phyloP scores from a whole-genome alignment of 2,329 filamentous ascomycete genomes.

The Verticillium zaregamsianum region DNA sequence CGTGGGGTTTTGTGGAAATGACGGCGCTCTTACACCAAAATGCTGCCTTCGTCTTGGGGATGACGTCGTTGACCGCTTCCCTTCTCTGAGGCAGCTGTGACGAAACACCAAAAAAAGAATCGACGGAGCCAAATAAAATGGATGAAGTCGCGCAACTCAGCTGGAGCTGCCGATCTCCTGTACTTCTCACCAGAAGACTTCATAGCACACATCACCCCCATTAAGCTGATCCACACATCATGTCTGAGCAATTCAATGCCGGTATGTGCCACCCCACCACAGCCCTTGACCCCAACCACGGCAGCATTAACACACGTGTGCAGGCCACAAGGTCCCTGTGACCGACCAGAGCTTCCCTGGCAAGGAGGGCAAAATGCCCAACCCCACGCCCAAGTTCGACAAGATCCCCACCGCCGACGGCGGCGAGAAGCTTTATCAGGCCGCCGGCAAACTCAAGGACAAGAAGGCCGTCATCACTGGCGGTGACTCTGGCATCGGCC shows the following conservation, averaged over 20 bases:
- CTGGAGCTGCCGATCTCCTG: not conserved
- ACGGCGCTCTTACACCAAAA: not conserved
- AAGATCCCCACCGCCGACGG: constrained; percentile 65
- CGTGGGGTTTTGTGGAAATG: not conserved
- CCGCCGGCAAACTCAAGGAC: constrained; percentile 70
- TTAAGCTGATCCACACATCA: not conserved
- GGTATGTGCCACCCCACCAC: constrained; percentile 6
- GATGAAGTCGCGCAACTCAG: not conserved
- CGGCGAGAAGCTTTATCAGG: constrained; percentile 65
- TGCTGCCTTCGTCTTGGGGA: not conserved
- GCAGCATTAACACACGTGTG: not conserved
- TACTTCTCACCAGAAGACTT: not conserved
- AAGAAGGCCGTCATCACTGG: constrained; percentile 78
- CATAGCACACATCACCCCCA: not conserved
- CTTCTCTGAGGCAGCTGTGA: not conserved
- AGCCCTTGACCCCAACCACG: not conserved
- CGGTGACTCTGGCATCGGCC: constrained; percentile 75
- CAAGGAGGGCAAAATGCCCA: constrained; percentile 42
- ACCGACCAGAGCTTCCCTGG: constrained; percentile 37
- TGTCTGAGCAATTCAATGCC: constrained; percentile 14
- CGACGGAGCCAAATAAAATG: not conserved
- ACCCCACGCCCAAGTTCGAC: constrained; percentile 55
- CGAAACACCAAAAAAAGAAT: not conserved
- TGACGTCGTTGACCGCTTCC: not conserved
- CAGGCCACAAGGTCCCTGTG: constrained; percentile 34